Evolutionary conservation across 257 asterid species (phyloP).

Genomic region (Capsicum rhomboideum): DNA sequence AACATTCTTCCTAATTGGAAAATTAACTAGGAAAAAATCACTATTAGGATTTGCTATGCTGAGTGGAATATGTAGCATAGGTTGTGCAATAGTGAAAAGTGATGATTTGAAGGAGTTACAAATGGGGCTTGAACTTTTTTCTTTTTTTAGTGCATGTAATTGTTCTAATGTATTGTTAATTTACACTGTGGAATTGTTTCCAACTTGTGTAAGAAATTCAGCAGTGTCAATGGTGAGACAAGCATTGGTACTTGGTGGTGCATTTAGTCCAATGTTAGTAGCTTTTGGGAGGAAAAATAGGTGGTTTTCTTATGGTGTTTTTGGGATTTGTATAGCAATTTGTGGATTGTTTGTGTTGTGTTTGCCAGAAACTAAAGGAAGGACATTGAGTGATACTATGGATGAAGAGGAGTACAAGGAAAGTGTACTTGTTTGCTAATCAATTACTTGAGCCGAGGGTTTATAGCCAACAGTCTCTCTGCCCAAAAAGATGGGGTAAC

Average conservation of each 20-base stretch:
- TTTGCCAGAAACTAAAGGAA: slow-evolving; percentile 24
- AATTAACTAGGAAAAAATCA: slow-evolving; percentile 23
- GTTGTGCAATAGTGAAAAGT: slow-evolving; percentile 19
- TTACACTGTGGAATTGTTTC: slow-evolving; percentile 31
- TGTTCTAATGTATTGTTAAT: slow-evolving; percentile 36
- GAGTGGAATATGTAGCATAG: slow-evolving; percentile 49
- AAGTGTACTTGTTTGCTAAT: not conserved
- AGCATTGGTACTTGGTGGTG: slow-evolving; percentile 15
- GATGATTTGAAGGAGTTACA: slow-evolving; percentile 13
- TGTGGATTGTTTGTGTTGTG: slow-evolving; percentile 18
- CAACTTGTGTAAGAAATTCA: slow-evolving; percentile 27
- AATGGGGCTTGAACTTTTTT: slow-evolving; percentile 41
- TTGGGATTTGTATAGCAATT: slow-evolving; percentile 4
- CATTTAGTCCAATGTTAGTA: slow-evolving; percentile 17
- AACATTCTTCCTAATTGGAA: slow-evolving; percentile 30
- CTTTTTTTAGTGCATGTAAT: slow-evolving; percentile 49
- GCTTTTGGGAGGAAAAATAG: slow-evolving; percentile 11
- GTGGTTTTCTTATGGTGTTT: slow-evolving; percentile 12
- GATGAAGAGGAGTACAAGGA: slow-evolving; percentile 15
- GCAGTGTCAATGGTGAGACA: slow-evolving; percentile 25
- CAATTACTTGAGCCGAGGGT: not conserved
- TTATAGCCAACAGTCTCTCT: not conserved
- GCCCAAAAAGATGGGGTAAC: not conserved
- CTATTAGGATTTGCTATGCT: slow-evolving; percentile 22
- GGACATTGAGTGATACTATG: slow-evolving; percentile 10